Base-by-base conservation (phyloP, 2,329 filamentous ascomycete genomes). In the Hypoxylon sp. region DNA sequence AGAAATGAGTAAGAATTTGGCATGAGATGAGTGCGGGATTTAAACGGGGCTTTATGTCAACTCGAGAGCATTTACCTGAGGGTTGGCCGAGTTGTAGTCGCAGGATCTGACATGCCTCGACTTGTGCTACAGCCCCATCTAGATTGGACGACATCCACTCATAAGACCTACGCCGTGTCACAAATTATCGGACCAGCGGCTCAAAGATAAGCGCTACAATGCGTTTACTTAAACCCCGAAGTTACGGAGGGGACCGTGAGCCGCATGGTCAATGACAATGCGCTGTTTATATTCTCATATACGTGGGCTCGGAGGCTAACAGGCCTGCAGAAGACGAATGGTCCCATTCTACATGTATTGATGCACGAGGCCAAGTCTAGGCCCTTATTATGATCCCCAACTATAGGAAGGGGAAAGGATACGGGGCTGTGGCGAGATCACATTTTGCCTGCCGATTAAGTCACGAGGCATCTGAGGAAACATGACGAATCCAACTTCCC, bases 61-160 rank as follows among this genome's bases (percentile, higher is more conserved):
- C 28, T 59, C 48, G 6, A 41, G 5, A 3, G 28, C 30, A 13
- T 25, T 25, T 17, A 25, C 50, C n/a, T 45, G 32, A 21, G 32
- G 19, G 19, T 57, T n/a, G 43, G 43, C 32, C n/a, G n/a, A 34
- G 28, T 55, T 41, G 21, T 36, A 41, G 14, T 11, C 17, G 23
- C 38, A 13, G 38, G 49, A 57, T 60, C 49, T 57, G 21, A 10
- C 51, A 49, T 49, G 36, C 56, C 3, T 59, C 41, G 30, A 13
- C 36, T 58, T 55, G 67, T 68, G 58, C 61, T 45, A 70, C 67
- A 65, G 67, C 51, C 60, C 53, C 53, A 60, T 70, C 64, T 63
- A 58, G 67, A 70, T 45, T 56, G 17, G 49, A 60, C 38, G 52
- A 32, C 58, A 45, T 49, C 51, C 58, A 32, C 41, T 57, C 28